Conservation (phyloP, 2,329 filamentous ascomycete species). For the Fusarium robinianum region DNA sequence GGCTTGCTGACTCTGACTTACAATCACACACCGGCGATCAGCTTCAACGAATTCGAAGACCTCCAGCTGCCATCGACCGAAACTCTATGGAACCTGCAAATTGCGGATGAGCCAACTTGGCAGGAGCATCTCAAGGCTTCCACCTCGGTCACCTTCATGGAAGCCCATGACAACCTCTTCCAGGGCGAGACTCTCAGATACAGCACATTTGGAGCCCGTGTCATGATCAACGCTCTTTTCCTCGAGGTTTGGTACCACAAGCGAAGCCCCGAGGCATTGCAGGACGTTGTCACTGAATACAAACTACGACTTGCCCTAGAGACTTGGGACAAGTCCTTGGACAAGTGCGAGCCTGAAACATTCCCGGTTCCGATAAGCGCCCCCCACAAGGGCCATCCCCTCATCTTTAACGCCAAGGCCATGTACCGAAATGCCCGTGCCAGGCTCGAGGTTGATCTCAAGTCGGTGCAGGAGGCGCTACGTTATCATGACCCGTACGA, state of each 20-base stretch:
- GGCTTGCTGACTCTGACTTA: conserved; percentile 92
- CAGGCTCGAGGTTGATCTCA: conserved; percentile 91
- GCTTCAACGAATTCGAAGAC: conserved; percentile 97
- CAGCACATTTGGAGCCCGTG: conserved; percentile 93
- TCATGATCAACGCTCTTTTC: conserved; percentile 99
- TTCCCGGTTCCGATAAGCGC: conserved; percentile 88
- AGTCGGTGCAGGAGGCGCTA: conserved; percentile 92
- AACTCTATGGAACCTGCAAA: conserved; percentile 87
- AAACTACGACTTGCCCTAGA: conserved; percentile 93
- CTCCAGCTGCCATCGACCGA: conserved; percentile 92
- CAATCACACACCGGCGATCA: conserved; percentile 97
- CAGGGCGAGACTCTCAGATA: conserved; percentile 89
- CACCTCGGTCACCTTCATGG: conserved; percentile 82
- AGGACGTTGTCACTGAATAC: conserved; percentile 97
- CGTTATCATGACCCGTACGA: conserved; percentile 98
- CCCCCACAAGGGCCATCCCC: conserved; percentile 91
- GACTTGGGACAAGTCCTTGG: conserved; percentile 98
- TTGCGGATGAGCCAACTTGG: conserved; percentile 80
- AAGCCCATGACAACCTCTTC: conserved; percentile 94
- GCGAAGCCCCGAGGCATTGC: conserved; percentile 93
- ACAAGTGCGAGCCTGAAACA: conserved; percentile 88
- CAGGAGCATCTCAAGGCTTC: conserved; percentile 74
- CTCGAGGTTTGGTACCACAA: conserved; percentile 99
- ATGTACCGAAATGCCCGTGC: conserved; percentile 94
- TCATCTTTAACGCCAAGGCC: conserved; percentile 98